A percentile compares a stretch with the other conserved stretches of the same genome.
Evolutionary conservation across 371 early-diverging fungal genomes (phyloP).

Genomic region (Rhizopus stolonifer): DNA sequence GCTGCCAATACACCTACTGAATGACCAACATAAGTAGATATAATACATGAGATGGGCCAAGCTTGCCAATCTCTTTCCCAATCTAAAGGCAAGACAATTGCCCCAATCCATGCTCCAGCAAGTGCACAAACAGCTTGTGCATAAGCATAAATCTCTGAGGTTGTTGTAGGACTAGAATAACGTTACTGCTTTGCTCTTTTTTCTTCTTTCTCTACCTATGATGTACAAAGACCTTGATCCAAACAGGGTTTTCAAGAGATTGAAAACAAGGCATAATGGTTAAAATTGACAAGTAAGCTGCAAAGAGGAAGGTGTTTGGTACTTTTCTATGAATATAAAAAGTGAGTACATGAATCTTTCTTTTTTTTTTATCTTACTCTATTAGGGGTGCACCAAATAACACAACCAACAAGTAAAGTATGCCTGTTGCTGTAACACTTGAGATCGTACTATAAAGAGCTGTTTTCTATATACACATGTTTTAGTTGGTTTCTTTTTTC

Average conservation of each 20-base stretch:
- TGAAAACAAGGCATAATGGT: slow-evolving; percentile 38
- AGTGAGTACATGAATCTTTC: background rate
- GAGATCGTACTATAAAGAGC: slow-evolving; percentile 27
- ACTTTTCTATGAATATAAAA: slow-evolving; percentile 25
- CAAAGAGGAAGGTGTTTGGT: slow-evolving; percentile 40
- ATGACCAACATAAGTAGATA: slow-evolving; percentile 49
- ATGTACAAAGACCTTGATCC: slow-evolving; percentile 43
- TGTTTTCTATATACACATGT: slow-evolving; percentile 16
- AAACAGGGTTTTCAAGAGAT: slow-evolving; percentile 17
- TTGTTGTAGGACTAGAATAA: slow-evolving; percentile 34
- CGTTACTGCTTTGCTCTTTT: too few species aligned
- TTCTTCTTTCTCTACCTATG: slow-evolving; percentile 31
- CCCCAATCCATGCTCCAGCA: slow-evolving; percentile 54
- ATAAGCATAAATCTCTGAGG: slow-evolving; percentile 45
- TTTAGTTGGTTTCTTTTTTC: background rate
- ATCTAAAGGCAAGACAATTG: slow-evolving; percentile 51
- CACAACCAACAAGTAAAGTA: slow-evolving; percentile 36
- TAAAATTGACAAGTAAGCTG: slow-evolving; percentile 41
- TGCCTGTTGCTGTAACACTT: slow-evolving; percentile 18
- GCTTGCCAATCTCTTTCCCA: slow-evolving; percentile 56
- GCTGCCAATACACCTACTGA: slow-evolving; percentile 44
- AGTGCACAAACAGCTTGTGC: slow-evolving; percentile 41
- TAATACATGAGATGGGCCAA: slow-evolving; percentile 53
- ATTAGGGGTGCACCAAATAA: slow-evolving; percentile 45
- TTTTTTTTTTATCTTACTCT: slow-evolving; percentile 27